Evolutionary conservation across 805 yeast species (phyloP).

Genomic region (Candida ovalis): DNA sequence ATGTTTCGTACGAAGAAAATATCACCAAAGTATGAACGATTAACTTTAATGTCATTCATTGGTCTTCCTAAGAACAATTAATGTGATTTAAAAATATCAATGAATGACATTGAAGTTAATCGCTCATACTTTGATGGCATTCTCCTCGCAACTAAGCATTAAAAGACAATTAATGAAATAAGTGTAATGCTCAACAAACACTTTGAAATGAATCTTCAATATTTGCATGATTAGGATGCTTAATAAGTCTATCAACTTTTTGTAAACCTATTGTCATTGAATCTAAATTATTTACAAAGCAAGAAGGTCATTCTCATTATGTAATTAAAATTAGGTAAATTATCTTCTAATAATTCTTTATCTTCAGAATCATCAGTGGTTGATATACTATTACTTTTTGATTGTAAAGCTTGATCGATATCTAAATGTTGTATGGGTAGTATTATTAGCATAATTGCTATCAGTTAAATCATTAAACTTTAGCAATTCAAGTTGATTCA

Average conservation of each 20-base stretch:
- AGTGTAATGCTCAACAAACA: too few species aligned
- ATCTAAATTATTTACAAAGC: conserved; percentile 9
- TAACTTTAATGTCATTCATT: too few species aligned
- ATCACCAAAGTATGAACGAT: too few species aligned
- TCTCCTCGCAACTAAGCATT: too few species aligned
- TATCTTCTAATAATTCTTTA: conserved; percentile 18
- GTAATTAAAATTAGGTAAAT: conserved; percentile 9
- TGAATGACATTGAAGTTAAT: too few species aligned
- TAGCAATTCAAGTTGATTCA: conserved; percentile 25
- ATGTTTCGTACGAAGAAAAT: too few species aligned
- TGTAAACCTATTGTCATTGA: conserved; percentile 27
- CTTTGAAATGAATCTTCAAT: conserved; percentile 17
- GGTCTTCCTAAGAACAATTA: too few species aligned
- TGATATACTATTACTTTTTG: background rate
- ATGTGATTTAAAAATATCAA: too few species aligned
- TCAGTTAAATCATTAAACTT: conserved; percentile 16
- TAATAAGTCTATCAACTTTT: conserved; percentile 28
- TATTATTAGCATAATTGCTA: background rate
- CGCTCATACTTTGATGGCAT: too few species aligned
- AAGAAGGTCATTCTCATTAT: conserved; percentile 7
- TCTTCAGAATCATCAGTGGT: conserved; percentile 17
- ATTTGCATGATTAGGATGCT: conserved; percentile 16
- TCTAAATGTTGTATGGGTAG: background rate
- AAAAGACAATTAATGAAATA: too few species aligned
- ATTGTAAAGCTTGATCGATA: background rate